phyloP scores from a whole-genome alignment of 2,329 filamentous ascomycete genomes.

The Aquanectria penicillioides region DNA sequence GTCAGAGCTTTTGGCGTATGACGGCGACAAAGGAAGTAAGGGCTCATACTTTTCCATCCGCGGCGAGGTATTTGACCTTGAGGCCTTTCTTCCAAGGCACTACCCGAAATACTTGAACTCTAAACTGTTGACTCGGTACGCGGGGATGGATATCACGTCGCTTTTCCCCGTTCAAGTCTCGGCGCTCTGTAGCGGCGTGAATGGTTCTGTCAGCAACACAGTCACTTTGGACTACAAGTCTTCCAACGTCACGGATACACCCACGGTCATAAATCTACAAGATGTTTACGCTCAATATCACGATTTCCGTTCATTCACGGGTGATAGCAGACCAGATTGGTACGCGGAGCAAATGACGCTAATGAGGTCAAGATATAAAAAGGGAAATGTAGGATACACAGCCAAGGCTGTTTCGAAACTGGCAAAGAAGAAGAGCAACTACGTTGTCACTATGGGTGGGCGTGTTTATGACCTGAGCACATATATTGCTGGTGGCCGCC shows the following conservation, averaged over 20 bases:
- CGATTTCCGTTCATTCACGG: conserved; percentile 87
- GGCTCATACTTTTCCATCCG: conserved; percentile 82
- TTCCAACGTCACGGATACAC: conserved; percentile 77
- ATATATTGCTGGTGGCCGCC: conserved; percentile 81
- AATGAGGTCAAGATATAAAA: conserved; percentile 81
- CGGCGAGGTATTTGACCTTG: conserved; percentile 88
- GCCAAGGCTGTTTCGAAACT: conserved; percentile 79
- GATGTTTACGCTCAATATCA: conserved; percentile 86
- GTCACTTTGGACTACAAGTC: conserved; percentile 88
- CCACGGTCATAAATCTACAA: conserved; percentile 68
- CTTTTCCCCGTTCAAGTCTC: conserved; percentile 96
- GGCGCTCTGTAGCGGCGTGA: conserved; percentile 83
- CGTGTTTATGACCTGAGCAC: conserved; percentile 90
- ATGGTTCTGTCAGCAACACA: conserved; percentile 70
- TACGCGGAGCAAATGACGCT: conserved; percentile 88
- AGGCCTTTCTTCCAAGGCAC: conserved; percentile 76
- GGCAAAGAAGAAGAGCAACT: conserved; percentile 67
- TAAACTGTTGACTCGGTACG: conserved; percentile 78
- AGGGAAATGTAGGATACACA: conserved; percentile 88
- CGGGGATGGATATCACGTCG: conserved; percentile 84
- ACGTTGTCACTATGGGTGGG: conserved; percentile 81
- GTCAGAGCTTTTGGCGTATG: conserved; percentile 75
- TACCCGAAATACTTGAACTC: conserved; percentile 70
- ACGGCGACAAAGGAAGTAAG: conserved; percentile 73
- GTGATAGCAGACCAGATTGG: conserved; percentile 89